Evolutionary conservation across 495 filamentous ascomycete species (phyloP).

Genomic region (Viridothelium virens): DNA sequence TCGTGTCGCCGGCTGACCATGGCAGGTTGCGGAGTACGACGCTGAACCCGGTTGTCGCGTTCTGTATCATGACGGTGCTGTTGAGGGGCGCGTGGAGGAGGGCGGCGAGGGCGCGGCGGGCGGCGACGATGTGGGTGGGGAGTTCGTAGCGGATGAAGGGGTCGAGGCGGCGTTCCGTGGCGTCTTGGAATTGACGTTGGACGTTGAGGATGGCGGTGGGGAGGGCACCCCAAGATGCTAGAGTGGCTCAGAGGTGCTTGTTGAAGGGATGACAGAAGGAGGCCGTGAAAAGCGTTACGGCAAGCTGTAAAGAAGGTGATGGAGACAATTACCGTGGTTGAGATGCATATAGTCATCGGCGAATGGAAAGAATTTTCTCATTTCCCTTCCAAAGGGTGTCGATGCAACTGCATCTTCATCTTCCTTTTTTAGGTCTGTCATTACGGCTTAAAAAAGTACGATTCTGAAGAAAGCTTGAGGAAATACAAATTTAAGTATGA

Average conservation of each 20-base stretch:
- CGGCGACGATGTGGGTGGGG: slow-evolving; percentile 51
- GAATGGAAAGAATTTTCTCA: slow-evolving; percentile 66
- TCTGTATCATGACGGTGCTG: slow-evolving; percentile 68
- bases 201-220: slow-evolving; percentile 52
- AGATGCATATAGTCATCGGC: slow-evolving; percentile 61
- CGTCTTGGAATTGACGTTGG: slow-evolving; percentile 51
- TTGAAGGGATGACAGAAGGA: slow-evolving; percentile 2
- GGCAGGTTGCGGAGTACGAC: slow-evolving; percentile 66
- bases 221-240: slow-evolving; percentile 74
- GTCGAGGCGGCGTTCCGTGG: slow-evolving; percentile 60
- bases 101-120: slow-evolving; percentile 54
- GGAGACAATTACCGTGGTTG: slow-evolving; percentile 61
- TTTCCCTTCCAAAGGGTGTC: slow-evolving; percentile 49
- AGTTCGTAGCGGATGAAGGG: slow-evolving; percentile 57
- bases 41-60: slow-evolving; percentile 74
- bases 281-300: slow-evolving; percentile 9
- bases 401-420: neutral
- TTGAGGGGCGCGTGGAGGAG: slow-evolving; percentile 54
- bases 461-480: neutral
- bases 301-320: neutral
- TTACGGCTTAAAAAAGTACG: neutral
- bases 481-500: neutral
- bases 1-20: slow-evolving; percentile 37
- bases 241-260: neutral
- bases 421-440: neutral